phyloP scores from a whole-genome alignment of 2,329 filamentous ascomycete species.

The Hyphodiscus sp. region DNA sequence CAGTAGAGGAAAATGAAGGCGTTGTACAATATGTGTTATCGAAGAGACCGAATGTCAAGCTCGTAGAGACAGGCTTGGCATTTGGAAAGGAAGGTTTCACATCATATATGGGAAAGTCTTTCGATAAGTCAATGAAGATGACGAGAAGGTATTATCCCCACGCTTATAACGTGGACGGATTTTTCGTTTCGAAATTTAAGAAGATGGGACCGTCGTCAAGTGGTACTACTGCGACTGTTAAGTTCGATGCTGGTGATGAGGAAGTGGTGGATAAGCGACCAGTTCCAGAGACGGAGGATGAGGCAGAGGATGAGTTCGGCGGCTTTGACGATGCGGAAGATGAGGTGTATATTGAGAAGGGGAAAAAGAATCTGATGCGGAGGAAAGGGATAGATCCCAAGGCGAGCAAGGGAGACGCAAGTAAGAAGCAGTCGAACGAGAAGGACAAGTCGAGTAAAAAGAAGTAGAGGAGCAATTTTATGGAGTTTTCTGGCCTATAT shows the following conservation, averaged over 20 bases:
- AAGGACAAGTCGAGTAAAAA: constrained; percentile 1
- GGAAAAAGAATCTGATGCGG: constrained; percentile 67
- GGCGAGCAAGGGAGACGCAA: constrained; percentile 36
- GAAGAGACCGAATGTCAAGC: constrained; percentile 86
- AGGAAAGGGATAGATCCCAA: constrained; percentile 69
- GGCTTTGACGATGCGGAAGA: constrained; percentile 73
- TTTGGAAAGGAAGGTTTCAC: constrained; percentile 94
- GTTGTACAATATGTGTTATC: constrained; percentile 91
- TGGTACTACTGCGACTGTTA: constrained; percentile 29
- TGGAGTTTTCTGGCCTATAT: neutral
- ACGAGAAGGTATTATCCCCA: constrained; percentile 86
- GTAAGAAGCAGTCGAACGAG: constrained; percentile 10
- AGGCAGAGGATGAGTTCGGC: constrained; percentile 52
- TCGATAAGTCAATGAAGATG: constrained; percentile 76
- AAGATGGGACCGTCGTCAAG: constrained; percentile 75
- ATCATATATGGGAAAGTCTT: constrained; percentile 83
- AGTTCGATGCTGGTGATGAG: constrained; percentile 33
- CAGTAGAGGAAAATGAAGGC: constrained; percentile 86
- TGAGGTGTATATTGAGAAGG: constrained; percentile 62
- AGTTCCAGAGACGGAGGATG: constrained; percentile 29
- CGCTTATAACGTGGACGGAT: constrained; percentile 92
- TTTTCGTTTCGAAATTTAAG: constrained; percentile 97
- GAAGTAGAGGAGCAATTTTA: neutral
- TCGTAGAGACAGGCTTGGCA: constrained; percentile 83
- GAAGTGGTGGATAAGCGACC: constrained; percentile 62